Conservation (phyloP, 345 rosid species). For the Draba incana region DNA sequence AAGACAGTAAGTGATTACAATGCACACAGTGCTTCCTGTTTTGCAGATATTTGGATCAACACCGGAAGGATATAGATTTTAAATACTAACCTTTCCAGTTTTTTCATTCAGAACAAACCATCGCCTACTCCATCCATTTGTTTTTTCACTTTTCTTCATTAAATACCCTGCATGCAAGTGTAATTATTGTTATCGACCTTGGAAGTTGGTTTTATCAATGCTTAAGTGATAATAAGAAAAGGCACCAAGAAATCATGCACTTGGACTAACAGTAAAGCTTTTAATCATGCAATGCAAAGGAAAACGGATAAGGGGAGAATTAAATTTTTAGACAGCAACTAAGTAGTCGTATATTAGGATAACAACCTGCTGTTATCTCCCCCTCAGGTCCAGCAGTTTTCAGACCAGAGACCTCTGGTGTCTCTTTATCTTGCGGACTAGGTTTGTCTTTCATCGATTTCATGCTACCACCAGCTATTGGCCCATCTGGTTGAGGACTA, state of each 20-base stretch:
- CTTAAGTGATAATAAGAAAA: neutral
- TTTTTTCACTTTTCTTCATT: slow-evolving; percentile 90
- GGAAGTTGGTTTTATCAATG: slow-evolving; percentile 15
- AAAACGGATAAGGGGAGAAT: neutral
- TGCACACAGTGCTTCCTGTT: slow-evolving; percentile 11
- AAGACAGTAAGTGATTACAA: slow-evolving; percentile 15
- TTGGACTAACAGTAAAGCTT: slow-evolving; percentile 6
- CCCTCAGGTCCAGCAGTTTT: slow-evolving; percentile 93
- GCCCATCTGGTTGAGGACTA: slow-evolving; percentile 82
- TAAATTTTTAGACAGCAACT: neutral
- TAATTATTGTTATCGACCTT: slow-evolving; percentile 23
- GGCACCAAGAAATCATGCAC: slow-evolving; percentile 6
- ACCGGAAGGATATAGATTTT: slow-evolving; percentile 1
- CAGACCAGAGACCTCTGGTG: slow-evolving; percentile 73
- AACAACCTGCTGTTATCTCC: slow-evolving; percentile 94
- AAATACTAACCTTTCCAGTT: slow-evolving; percentile 83
- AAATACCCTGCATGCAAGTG: slow-evolving; percentile 68
- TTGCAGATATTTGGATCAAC: slow-evolving; percentile 28
- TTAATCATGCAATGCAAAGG: slow-evolving; percentile 6
- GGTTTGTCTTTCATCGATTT: slow-evolving; percentile 85
- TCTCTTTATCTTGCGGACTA: slow-evolving; percentile 69
- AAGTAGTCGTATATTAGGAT: slow-evolving; percentile 21
- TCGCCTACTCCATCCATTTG: slow-evolving; percentile 87
- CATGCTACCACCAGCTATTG: slow-evolving; percentile 76
- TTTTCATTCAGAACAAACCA: slow-evolving; percentile 99